phyloP scores from a whole-genome alignment of 208 protist genomes.

The Strigomonas culicis region DNA sequence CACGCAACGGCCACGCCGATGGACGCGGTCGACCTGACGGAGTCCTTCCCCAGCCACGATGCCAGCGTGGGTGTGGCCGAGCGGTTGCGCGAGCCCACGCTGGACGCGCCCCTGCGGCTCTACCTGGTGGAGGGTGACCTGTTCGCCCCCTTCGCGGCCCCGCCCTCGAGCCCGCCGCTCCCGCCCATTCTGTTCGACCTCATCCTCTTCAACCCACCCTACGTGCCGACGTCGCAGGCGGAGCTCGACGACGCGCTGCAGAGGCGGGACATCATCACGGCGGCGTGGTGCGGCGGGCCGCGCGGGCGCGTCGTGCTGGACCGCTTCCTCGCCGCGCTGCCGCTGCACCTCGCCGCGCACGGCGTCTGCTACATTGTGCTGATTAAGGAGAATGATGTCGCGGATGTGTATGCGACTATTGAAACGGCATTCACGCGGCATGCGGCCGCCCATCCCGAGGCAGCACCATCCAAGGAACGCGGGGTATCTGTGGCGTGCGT shows the following conservation, averaged over 20 bases:
- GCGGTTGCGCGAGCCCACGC: too few relatives aligned
- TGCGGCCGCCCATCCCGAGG: background rate
- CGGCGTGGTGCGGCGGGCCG: conserved; percentile 85
- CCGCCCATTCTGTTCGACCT: conserved; percentile 55
- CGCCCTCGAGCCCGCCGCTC: background rate
- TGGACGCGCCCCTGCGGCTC: background rate
- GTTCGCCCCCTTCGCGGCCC: conserved; percentile 6
- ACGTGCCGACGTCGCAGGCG: conserved; percentile 80
- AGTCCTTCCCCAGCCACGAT: too few relatives aligned
- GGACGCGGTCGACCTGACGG: too few relatives aligned
- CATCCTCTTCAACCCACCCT: conserved; percentile 87
- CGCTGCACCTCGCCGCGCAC: conserved; percentile 27
- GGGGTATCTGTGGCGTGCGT: conserved; percentile 23
- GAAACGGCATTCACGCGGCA: conserved; percentile 34
- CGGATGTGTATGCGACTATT: conserved; percentile 40
- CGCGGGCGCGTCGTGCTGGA: conserved; percentile 80
- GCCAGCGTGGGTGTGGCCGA: too few relatives aligned
- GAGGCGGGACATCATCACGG: conserved; percentile 53
- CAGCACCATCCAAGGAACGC: conserved; percentile 7
- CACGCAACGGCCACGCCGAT: too few relatives aligned
- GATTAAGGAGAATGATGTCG: conserved; percentile 77
- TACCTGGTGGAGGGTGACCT: conserved; percentile 24
- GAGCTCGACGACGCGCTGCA: conserved; percentile 59
- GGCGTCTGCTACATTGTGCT: conserved; percentile 73
- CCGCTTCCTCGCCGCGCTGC: conserved; percentile 65